Evolutionary conservation across 495 filamentous ascomycete genomes (phyloP), one percentile per base, ranked within the genome.

Genomic region (Penicillium simplicissimum): DNA sequence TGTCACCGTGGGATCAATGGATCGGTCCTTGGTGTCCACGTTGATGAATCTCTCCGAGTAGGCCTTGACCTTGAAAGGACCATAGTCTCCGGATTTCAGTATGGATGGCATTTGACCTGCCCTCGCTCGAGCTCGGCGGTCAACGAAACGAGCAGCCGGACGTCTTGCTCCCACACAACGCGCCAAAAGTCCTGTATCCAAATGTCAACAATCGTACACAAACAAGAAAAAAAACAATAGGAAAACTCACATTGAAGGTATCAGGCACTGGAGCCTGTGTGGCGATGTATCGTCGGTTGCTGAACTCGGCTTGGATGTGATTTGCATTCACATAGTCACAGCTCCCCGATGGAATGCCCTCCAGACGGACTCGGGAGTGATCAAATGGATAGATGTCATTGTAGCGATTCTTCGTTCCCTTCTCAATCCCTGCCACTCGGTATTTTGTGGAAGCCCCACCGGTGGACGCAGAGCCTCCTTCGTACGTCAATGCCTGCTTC

Each of bases 251-350:
- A 74, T 89, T 85, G 62, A 97, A 97, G 11, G 96, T 98, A 55
- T 91, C 88, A 28, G 95, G 96, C 25, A 98, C 81, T 45, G 95
- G 95, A 4, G 92, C 95, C 74, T 98, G 95, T 10, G 91, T 93
- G 19, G 96, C 94, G 74, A 98, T 98, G 72, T 98, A 98, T 28
- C 87, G 83, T 75, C 92, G 96, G 72, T 92, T 85, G 65, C 90
- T 93, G 65, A 88, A 81, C 55, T 84, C 82, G 9, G 92, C 82
- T 69, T 89, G 87, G 58, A 98, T 76, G 60, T 96, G 85, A 73
- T 90, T 98, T 10, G 92, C 95, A 73, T 98, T 98, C 72, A 98
- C 87, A 72, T 98, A 98, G 73, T 98, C 95, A 76, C 94, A 97
- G 37, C 76, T 83, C 2, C 89, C 90, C n/a, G 82, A 76, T 0